These are phyloP conservation scores for Coniochaeta ligniaria DNA, from an alignment of 2,329 filamentous ascomycete genomes.

Conservation along the genomic window DNA sequence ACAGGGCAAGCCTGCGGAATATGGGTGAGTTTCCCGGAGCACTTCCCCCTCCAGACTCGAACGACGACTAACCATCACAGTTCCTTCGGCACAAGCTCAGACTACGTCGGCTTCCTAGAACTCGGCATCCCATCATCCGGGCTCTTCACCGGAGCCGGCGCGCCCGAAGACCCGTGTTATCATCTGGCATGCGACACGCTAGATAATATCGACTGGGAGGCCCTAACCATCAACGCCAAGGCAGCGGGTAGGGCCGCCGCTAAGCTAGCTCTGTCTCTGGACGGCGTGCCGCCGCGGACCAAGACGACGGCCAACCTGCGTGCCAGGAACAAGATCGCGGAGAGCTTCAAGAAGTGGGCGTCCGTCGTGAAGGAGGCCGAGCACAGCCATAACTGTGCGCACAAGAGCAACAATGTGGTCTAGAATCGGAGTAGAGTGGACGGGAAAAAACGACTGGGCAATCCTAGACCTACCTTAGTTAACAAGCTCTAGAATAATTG, in stretches of 20 bases:
- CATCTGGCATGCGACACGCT: conserved; percentile 30
- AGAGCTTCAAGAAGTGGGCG: conserved; percentile 12
- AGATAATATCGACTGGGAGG: conserved; percentile 27
- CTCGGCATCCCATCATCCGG: conserved; percentile 48
- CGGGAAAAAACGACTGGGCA: background rate
- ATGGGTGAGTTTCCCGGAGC: conserved; percentile 10
- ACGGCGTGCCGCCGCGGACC: conserved; percentile 13
- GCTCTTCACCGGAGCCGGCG: conserved; percentile 54
- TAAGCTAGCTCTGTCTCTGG: conserved; percentile 12
- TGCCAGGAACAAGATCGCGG: conserved; percentile 9
- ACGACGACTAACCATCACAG: conserved; percentile 23
- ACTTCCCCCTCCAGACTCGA: conserved; percentile 8
- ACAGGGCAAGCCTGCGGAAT: conserved; percentile 21
- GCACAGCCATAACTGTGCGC: conserved; percentile 12
- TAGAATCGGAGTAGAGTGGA: background rate
- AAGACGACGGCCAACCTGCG: conserved; percentile 9
- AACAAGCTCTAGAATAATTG: background rate
- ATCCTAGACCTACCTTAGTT: too few relatives aligned
- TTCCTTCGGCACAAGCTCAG: conserved; percentile 46
- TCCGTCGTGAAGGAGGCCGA: conserved; percentile 8
- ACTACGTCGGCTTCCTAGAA: conserved; percentile 54
- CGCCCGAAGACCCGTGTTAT: conserved; percentile 22
- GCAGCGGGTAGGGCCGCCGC: conserved; percentile 44
- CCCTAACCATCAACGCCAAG: conserved; percentile 23
- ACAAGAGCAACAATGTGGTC: conserved; percentile 8